Evolutionary conservation across 495 filamentous ascomycete species (phyloP), one percentile per base, ranked within the genome.

Genomic region (Aspergillus heteromorphus): DNA sequence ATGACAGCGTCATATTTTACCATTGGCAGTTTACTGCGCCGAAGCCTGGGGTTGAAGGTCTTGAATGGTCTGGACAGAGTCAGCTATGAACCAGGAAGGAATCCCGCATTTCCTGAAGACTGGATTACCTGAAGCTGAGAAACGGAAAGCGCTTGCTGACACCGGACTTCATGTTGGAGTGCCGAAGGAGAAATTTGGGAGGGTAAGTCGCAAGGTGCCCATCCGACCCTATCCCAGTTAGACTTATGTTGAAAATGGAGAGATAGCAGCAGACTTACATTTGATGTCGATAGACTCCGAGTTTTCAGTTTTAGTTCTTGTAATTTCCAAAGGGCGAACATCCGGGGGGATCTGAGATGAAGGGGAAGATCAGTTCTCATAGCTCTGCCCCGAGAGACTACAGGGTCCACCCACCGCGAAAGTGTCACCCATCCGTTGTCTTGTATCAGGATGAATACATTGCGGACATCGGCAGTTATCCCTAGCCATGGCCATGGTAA

Each of bases 361-460:
- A 40, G 9, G 14, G 11, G 29, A 25, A 11, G 48, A 42, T 56
- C 51, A 57, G 42, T 29, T n/a, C 56, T 34, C 67, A 48, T 16
- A 41, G 42, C 17, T 45, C 27, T 36, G 9, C 27, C 38, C 34
- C 18, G 34, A 36, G 21, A 29, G 54, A 50, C n/a, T 25, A 20
- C 18, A 60, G 31, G 20, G 43, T 27, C 30, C 21, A 29, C 74
- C 57, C 75, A 87, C 85, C 53, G 68, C 69, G 60, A 91, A 92
- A 0, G 85, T 91, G 61, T 92, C 78, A 34, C 87, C 74, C 23
- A 79, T 78, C 29, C 89, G 77, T 67, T 96, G 91, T 65, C 70
- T 82, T 13, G 91, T 96, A 49, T 87, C 82, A 54, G 81, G 83
- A 64, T 95, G 84, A 9, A 90, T 75, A 65, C 91, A 96, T 45